Evolutionary conservation across 108 stramenopile species (phyloP), one percentile per base, ranked within the genome.

Genomic region (Nannochloropsis salina): DNA sequence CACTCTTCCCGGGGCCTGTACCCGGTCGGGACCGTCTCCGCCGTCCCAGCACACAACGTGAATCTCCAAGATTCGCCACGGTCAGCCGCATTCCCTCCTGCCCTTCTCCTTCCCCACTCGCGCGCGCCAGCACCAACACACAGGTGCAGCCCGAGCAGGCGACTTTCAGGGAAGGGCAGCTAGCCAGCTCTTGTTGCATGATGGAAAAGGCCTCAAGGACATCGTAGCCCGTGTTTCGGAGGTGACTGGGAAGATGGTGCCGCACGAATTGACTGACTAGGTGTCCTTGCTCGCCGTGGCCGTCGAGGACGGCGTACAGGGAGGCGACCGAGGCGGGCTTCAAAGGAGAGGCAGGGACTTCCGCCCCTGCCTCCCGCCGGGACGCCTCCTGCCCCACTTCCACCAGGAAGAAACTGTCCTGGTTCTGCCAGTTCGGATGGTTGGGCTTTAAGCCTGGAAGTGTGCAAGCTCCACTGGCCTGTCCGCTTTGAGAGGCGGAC

Each of bases 381-480:
- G 44, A 82, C 82, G 85, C 82, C 80, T 89, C 45, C 85, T 87
- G 44, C 83, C 82, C 5, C 42, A 41, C 44, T 18, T 89, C 89
- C 82, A 83, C 40, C 12, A 90, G 42, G 74, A 84, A 79, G 43
- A 88, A 92, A 81, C 91, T 92, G 89, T 92, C 91, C 44, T 92
- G 91, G 80, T 92, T 92, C n/a, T 81, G 89, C 91, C 91, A 92
- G 79, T 89, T 82, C 41, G 91, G 90, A 81, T 92, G 90, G 42
- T 85, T 86, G 40, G 91, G 90, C 86, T 92, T 92, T 43, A 85
- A 84, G 44, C 91, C 91, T 88, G 89, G 83, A 45, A 86, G 80
- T 43, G 86, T 83, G 81, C 80, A 86, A 15, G 45, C 44, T 20
- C 86, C 86, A 22, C 81, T 82, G 12, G 42, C 43, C n/a, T 9